A percentile compares a stretch with the other conserved stretches of the same genome.
phyloP scores from a whole-genome alignment of 495 filamentous ascomycete genomes.

The Xylaria grammica region DNA sequence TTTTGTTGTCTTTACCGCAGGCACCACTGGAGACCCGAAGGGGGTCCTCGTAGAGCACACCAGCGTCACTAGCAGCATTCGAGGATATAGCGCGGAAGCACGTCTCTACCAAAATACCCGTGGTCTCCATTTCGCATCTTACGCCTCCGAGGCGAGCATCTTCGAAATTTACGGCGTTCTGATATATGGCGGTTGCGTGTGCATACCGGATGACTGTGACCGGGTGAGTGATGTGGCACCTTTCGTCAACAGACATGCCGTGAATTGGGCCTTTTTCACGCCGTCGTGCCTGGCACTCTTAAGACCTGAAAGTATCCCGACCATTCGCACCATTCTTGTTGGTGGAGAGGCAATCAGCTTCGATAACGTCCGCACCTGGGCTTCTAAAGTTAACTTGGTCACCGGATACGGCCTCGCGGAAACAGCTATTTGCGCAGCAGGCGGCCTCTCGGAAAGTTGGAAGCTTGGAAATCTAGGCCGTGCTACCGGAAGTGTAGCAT shows the following conservation, averaged over 20 bases:
- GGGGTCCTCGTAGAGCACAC: constrained; percentile 56
- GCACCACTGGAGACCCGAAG: constrained; percentile 26
- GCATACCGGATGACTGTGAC: constrained; percentile 27
- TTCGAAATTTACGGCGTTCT: constrained; percentile 59
- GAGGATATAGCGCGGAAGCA: constrained; percentile 33
- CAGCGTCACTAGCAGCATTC: constrained; percentile 42
- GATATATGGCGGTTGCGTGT: constrained; percentile 38
- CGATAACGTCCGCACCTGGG: constrained; percentile 11
- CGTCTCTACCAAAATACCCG: constrained; percentile 41
- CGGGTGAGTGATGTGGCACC: constrained; percentile 4
- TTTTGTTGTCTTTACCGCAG: constrained; percentile 54
- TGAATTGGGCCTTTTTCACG: constrained; percentile 18
- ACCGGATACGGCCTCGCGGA: constrained; percentile 15
- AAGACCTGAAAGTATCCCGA: constrained; percentile 2
- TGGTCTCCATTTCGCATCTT: constrained; percentile 61
- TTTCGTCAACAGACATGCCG: neutral
- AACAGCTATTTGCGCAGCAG: neutral
- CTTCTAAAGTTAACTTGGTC: neutral
- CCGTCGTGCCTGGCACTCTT: constrained; percentile 4
- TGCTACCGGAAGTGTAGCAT: constrained; percentile 46
- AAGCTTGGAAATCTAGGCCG: constrained; percentile 5
- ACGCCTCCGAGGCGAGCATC: constrained; percentile 61
- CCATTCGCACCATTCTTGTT: neutral
- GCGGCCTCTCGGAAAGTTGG: constrained; percentile 45
- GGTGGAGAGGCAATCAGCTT: constrained; percentile 15